Evolutionary conservation across 257 asterid genomes (phyloP), one percentile per base, ranked within the genome.

Genomic region (Ballota nigra): DNA sequence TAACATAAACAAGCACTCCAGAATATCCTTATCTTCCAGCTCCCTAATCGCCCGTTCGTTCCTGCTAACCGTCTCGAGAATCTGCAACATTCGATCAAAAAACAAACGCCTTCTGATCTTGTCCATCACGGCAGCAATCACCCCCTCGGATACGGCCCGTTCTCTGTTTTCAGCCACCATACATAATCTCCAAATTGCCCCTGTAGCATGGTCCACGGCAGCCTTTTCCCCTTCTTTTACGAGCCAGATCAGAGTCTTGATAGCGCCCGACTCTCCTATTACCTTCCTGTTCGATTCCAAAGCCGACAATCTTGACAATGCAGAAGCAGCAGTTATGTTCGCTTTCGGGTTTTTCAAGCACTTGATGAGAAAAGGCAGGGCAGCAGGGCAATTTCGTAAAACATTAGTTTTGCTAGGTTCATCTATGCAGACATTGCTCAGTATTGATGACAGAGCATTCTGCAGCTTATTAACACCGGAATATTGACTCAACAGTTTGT

Each of bases 101-200:
- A 80, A 69, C 3, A 77, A 19, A 19, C 51, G 22, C 8, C 40
- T 75, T 0, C 6, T 8, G 51, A 89, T 79, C 81, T 83, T 89
- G 45, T 78, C 72, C 75, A 87, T 51, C 8, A 89, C 29, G 11
- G 76, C 88, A 18, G 20, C 7, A 0, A 83, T 69, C 1, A 72
- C 83, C 22, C 96, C 91, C 0, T 34, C 83, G 5, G 72, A 61
- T 2, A 85, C 53, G n/a, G 85, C 91, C 38, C 53, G 73, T 15
- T 57, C 79, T 70, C 76, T 67, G 28, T 86, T 89, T 24, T 85
- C 89, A 2, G 20, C 33, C 58, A 77, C 24, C 15, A 79, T 61
- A 71, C 89, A 81, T 16, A 87, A 15, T 19, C 77, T 9, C n/a
- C n/a, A 60, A 63, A 85, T 67, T 1, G 91, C 79, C 18, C 69